These are phyloP conservation scores for Rhytidhysteron rufulum DNA, from an alignment of 2,329 filamentous ascomycete species.

Conservation along the genomic window DNA sequence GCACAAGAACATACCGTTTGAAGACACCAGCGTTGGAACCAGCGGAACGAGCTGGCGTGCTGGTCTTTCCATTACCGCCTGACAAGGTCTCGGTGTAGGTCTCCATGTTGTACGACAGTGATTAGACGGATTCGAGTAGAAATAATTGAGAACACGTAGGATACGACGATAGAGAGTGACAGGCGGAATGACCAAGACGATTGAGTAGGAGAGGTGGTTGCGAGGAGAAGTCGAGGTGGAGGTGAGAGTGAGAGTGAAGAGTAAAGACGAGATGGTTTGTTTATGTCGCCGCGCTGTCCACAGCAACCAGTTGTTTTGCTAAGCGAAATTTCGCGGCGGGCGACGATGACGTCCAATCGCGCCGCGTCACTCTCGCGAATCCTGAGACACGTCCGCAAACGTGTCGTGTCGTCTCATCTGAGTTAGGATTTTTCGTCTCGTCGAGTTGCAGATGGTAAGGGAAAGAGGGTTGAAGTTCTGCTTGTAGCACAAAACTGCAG, in stretches of 20 bases:
- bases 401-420: too few species aligned
- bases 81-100: neutral
- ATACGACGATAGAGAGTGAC: neutral
- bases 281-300: slow-evolving; percentile 7
- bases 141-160: slow-evolving; percentile 1
- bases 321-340: too few species aligned
- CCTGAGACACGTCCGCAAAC: too few species aligned
- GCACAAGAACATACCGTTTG: slow-evolving; percentile 39
- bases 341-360: too few species aligned
- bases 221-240: neutral
- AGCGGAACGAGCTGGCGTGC: slow-evolving; percentile 16
- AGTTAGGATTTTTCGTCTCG: too few species aligned
- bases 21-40: slow-evolving; percentile 43
- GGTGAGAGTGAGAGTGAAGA: neutral
- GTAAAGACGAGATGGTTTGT: slow-evolving; percentile 11
- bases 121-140: slow-evolving; percentile 3
- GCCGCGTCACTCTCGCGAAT: too few species aligned
- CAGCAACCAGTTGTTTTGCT: too few species aligned
- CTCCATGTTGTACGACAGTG: neutral
- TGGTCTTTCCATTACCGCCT: slow-evolving; percentile 1
- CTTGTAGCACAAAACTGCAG: too few species aligned
- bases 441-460: too few species aligned
- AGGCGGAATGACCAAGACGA: neutral
- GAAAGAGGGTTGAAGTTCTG: too few species aligned
- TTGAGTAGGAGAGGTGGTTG: neutral